A percentile compares a stretch with the other conserved stretches of the same genome.
phyloP scores from a whole-genome alignment of 495 filamentous ascomycete species.

The Trichoderma parareesei region DNA sequence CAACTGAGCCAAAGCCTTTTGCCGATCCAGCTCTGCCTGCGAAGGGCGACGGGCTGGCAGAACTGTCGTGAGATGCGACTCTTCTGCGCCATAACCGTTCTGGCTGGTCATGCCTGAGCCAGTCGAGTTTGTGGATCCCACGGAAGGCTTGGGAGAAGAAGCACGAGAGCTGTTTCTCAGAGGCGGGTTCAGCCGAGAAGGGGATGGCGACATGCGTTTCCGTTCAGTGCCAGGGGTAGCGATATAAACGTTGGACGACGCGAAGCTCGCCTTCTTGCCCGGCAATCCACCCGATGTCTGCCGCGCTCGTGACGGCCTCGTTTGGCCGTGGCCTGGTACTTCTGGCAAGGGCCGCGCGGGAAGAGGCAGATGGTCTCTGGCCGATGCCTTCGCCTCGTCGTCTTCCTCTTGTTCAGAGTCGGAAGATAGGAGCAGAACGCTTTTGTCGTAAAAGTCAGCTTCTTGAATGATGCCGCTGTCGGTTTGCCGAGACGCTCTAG shows the following conservation, averaged over 20 bases:
- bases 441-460: conserved; percentile 38
- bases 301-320: conserved; percentile 18
- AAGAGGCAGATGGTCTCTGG: conserved; percentile 2
- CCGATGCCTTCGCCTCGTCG: conserved; percentile 19
- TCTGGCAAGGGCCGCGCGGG: neutral
- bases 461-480: conserved; percentile 27
- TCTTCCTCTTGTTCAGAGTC: conserved; percentile 38
- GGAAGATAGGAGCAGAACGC: conserved; percentile 39
- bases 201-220: conserved; percentile 15
- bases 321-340: conserved; percentile 14
- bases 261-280: conserved; percentile 21
- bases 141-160: conserved; percentile 6
- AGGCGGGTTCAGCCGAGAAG: conserved; percentile 13
- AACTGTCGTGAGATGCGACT: neutral
- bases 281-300: neutral
- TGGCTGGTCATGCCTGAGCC: neutral
- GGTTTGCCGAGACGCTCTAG: conserved; percentile 38
- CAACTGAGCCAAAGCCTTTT: neutral
- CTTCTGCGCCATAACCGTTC: neutral
- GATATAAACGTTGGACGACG: conserved; percentile 18
- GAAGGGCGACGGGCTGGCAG: neutral
- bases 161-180: conserved; percentile 10
- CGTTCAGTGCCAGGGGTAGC: conserved; percentile 15
- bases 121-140: conserved; percentile 1
- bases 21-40: neutral